Base-by-base conservation (phyloP, 805 yeast genomes). In the Yarrowia sp. region DNA sequence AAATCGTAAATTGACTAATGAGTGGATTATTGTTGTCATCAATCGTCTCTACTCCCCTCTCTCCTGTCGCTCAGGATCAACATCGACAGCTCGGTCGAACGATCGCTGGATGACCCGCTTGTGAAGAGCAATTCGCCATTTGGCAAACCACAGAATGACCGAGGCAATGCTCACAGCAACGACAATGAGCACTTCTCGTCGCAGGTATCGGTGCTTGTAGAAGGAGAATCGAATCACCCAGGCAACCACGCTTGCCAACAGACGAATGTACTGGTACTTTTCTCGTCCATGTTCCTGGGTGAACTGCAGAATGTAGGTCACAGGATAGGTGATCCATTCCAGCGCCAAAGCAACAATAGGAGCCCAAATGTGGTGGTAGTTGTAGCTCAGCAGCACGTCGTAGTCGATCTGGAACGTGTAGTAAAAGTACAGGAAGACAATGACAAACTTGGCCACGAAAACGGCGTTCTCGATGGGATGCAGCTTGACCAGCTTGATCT, bases 391-490 rank as follows among this genome's bases (percentile, higher is more conserved):
- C 30, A 24, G 30, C 30, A 19, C 15, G n/a, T 14, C n/a, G 44
- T 52, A 52, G 30, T 52, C 58, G 30, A 38, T 14, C n/a, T 38
- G 24, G 43, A 52, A 20, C 3, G 43, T 36, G 43, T 8, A 14
- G 43, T 38, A 52, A 14, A 52, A 38, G 58, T 52, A 52, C 14
- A 52, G 43, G 1, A 17, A 43, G 12, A 52, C 17, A 20, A 36
- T 52, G 44, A 52, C 6, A 33, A 52, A 19, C 19, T 52, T 52
- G 12, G 43, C 24, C 4, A 52, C 12, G 58, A 52, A 52, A 14
- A 52, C 20, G 43, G 43, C 43, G 40, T 52, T 52, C 42, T 52
- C 58, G 14, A 52, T 15, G 15, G 58, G 58, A 15, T 52, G 58
- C 14, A 52, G 17, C 30, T 52, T 52, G 34, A 38, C 7, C 19